Conservation (phyloP, 1,139 yeast genomes). For the Lodderomyces jiufengensis region DNA sequence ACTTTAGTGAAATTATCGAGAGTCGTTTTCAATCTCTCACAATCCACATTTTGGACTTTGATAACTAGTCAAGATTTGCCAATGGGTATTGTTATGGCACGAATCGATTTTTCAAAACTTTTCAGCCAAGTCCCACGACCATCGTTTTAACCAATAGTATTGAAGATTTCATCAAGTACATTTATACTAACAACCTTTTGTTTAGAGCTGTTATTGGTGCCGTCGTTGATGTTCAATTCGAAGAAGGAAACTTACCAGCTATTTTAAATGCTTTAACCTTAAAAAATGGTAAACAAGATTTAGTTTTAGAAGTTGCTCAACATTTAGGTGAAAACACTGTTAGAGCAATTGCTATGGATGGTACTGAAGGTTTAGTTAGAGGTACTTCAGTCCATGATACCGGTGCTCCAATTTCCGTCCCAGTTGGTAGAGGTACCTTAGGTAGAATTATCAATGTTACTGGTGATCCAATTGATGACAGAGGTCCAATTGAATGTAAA, state of each 20-base stretch:
- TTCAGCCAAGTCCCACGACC: no score
- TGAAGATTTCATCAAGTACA: no score
- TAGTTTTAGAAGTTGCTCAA: slow-evolving; percentile 97
- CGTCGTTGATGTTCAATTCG: slow-evolving; percentile 98
- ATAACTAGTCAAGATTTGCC: no score
- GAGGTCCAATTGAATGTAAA: slow-evolving; percentile 95
- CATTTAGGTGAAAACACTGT: slow-evolving; percentile 99
- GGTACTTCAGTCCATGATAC: slow-evolving; percentile 91
- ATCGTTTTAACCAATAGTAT: no score
- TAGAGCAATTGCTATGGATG: slow-evolving; percentile 99
- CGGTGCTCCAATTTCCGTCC: slow-evolving; percentile 97
- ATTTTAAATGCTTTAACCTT: slow-evolving; percentile 95
- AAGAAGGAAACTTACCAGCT: slow-evolving; percentile 95
- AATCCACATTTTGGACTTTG: no score
- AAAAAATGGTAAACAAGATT: slow-evolving; percentile 61
- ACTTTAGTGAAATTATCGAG: no score
- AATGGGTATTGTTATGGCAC: no score
- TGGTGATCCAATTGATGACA: slow-evolving; percentile 99
- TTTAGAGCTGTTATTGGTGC: slow-evolving; percentile 98
- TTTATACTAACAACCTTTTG: slow-evolving; percentile 13
- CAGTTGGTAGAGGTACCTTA: slow-evolving; percentile 98
- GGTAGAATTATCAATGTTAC: slow-evolving; percentile 98
- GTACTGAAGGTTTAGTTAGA: slow-evolving; percentile 99
- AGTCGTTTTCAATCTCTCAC: no score
- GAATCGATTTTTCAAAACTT: no score